Base-by-base conservation (phyloP, 129 eudicot species). In the Flaveria sonorensis region DNA sequence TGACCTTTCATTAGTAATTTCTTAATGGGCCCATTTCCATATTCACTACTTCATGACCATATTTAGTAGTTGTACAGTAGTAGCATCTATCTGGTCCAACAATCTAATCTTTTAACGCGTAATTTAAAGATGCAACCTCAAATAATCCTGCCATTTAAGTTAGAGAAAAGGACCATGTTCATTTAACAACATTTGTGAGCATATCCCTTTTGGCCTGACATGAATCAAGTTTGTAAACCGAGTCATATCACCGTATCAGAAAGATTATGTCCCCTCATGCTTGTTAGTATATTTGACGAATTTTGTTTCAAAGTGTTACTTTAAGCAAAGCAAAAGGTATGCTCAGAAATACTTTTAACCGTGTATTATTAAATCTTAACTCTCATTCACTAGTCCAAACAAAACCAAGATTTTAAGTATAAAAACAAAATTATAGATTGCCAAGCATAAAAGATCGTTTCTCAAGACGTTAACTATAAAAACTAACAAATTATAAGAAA, bases 361-460 rank as follows among this genome's bases (percentile, higher is more conserved):
- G 4, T 23, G 66, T 21, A 23, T 24, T 59, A 23, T 20, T 9
- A 45, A 69, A 69, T 21, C 52, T 45, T 2, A 48, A 40, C 26
- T 40, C 48, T 36, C 71, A 36, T n/a, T 19, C 70, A 14, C n/a
- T 42, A 61, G 68, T 61, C 45, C 0, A 26, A 16, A 32, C 13
- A 30, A 32, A n/a, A 66, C 9, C 7, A 63, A 63, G 14, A 14
- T 63, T 63, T 63, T 4, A 59, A 23, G 68, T 62, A 24, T 16
- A 62, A 24, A 4, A 4, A 12, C 16, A 1, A 6, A 52, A n/a
- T 19, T 10, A 30, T 30, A 3, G 20, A 63, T 6, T 24, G 21
- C 46, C 55, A 71, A 19, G 39, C 20, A 81, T 28, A 76, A 28
- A 61, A 13, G 11, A 78, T 28, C 21, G 46, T 28, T 45, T 70